These are phyloP conservation scores for Plasmodium coatneyi DNA, from an alignment of 169 alveolate genomes.

Conservation along the genomic window DNA sequence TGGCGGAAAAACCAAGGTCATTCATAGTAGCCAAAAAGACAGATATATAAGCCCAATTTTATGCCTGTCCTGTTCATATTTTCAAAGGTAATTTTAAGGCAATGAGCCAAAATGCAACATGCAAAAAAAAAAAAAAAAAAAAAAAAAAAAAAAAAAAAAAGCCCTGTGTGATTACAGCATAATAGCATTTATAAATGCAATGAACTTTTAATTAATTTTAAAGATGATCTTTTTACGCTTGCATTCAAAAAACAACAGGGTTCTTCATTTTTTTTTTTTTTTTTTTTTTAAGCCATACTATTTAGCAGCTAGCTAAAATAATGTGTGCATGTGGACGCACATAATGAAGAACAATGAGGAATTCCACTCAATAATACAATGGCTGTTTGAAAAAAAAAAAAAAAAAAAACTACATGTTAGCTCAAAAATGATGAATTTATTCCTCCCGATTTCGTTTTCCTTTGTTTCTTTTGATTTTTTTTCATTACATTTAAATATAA, in stretches of 20 bases:
- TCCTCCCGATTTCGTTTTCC: conserved; percentile 1
- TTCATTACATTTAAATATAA: not conserved
- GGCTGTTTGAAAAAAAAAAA: conserved; percentile 23
- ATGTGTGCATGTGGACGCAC: conserved; percentile 4
- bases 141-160: not conserved
- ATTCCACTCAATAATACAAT: conserved; percentile 11
- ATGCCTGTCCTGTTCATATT: conserved; percentile 9
- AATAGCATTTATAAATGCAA: not conserved
- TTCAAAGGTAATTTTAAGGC: not conserved
- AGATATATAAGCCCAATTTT: not conserved
- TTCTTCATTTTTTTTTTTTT: not conserved
- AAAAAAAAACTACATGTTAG: conserved; percentile 24
- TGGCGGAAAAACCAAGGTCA: not conserved
- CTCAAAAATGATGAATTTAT: conserved; percentile 33
- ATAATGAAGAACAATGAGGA: not conserved
- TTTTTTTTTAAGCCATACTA: conserved; percentile 13
- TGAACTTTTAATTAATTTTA: conserved; percentile 8
- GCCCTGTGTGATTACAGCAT: not conserved
- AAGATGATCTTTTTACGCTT: not conserved
- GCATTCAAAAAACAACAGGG: conserved; percentile 20
- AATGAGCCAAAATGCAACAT: conserved; percentile 7
- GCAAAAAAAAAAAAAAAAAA: conserved; percentile 17
- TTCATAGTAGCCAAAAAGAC: conserved; percentile 4
- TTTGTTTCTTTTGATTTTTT: not conserved
- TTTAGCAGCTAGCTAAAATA: conserved; percentile 55